phyloP scores from a whole-genome alignment of 345 rosid species.

The Euphorbia lathyris region DNA sequence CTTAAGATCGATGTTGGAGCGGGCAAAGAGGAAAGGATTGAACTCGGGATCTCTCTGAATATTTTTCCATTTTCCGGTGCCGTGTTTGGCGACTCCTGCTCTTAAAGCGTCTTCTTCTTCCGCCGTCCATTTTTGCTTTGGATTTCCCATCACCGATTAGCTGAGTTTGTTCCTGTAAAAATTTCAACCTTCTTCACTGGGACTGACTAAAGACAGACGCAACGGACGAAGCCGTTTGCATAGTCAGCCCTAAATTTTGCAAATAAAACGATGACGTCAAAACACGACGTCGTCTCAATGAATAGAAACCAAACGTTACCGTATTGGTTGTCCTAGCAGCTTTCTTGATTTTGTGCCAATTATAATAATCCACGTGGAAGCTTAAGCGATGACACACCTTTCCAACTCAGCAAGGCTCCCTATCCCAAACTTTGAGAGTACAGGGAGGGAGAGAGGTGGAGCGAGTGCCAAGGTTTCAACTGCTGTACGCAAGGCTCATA shows the following conservation, averaged over 20 bases:
- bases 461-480: neutral
- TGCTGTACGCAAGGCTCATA: neutral
- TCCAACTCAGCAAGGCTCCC: constrained; percentile 11
- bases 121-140: constrained; percentile 68
- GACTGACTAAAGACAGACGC: neutral
- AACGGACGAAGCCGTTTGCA: constrained; percentile 12
- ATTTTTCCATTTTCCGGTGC: constrained; percentile 69
- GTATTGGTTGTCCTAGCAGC: neutral
- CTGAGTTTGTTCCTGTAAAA: neutral
- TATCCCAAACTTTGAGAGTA: constrained; percentile 3
- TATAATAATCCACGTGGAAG: constrained; percentile 14
- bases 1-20: constrained; percentile 84
- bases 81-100: constrained; percentile 69
- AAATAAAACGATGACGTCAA: neutral
- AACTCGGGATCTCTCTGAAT: constrained; percentile 70
- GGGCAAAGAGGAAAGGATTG: constrained; percentile 44
- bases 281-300: neutral
- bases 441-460: neutral
- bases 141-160: constrained; percentile 46
- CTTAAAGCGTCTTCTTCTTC: constrained; percentile 76
- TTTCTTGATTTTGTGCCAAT: neutral
- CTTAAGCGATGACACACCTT: constrained; percentile 13
- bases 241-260: constrained; percentile 20
- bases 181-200: neutral
- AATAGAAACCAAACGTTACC: neutral